phyloP scores from a whole-genome alignment of 257 asterid species.

The Pogostemon cablin region DNA sequence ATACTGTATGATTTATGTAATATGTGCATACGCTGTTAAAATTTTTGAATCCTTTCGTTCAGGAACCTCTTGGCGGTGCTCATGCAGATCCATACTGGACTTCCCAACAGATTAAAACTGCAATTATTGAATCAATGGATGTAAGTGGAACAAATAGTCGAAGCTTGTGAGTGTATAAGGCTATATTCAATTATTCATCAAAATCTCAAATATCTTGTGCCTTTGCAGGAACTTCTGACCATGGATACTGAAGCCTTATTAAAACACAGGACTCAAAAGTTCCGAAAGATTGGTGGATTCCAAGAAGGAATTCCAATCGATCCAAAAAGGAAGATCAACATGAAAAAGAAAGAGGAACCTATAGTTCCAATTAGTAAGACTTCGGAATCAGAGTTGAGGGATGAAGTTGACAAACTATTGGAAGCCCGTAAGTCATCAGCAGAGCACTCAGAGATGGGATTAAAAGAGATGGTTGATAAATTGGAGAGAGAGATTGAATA shows the following conservation, averaged over 20 bases:
- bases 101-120: constrained; percentile 84
- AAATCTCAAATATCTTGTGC: constrained; percentile 28
- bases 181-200: constrained; percentile 23
- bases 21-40: constrained; percentile 17
- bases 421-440: constrained; percentile 52
- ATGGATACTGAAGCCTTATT: constrained; percentile 71
- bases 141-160: constrained; percentile 52
- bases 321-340: constrained; percentile 60
- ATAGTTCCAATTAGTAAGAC: constrained; percentile 45
- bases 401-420: constrained; percentile 60
- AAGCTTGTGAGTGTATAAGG: background rate
- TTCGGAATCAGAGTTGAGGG: constrained; percentile 55
- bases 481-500: constrained; percentile 57
- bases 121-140: constrained; percentile 82
- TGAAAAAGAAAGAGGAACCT: constrained; percentile 72
- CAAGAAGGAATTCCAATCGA: constrained; percentile 72
- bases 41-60: constrained; percentile 32
- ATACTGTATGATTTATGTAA: background rate
- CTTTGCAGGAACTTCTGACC: constrained; percentile 68
- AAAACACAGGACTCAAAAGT: constrained; percentile 71
- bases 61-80: constrained; percentile 99
- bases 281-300: constrained; percentile 71
- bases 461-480: constrained; percentile 55
- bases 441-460: constrained; percentile 39
- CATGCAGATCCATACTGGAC: constrained; percentile 95